Conservation (phyloP, 257 asterid genomes). For the Solanum okadae region DNA sequence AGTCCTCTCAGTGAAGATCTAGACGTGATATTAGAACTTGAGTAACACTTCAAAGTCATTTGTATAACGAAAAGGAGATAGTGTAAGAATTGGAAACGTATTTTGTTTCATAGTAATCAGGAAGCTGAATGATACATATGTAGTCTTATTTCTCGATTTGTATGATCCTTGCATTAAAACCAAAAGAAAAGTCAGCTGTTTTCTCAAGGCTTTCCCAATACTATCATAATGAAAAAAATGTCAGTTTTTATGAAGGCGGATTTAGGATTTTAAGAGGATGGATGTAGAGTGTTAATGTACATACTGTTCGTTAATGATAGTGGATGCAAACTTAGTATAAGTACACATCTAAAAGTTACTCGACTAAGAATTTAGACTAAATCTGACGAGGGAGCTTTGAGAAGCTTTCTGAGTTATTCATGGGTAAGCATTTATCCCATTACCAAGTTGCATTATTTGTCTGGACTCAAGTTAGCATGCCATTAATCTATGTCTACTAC, state of each 20-base stretch:
- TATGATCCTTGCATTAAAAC: neutral
- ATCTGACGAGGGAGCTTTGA: neutral
- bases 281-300: neutral
- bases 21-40: neutral
- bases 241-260: no score
- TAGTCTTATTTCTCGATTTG: neutral
- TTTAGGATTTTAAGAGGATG: neutral
- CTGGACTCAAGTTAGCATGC: neutral
- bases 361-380: neutral
- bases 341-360: neutral
- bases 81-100: neutral
- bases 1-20: neutral
- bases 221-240: neutral
- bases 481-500: neutral
- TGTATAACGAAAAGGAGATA: neutral
- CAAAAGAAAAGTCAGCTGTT: neutral
- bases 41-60: no score
- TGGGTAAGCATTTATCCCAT: neutral
- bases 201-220: neutral
- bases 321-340: neutral
- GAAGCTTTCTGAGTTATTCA: neutral
- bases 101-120: neutral
- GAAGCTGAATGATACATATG: neutral
- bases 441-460: neutral
- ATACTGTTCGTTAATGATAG: neutral